Conservation (phyloP, 1,284 basidiomycete species). For the Cryptococcus sp. region DNA sequence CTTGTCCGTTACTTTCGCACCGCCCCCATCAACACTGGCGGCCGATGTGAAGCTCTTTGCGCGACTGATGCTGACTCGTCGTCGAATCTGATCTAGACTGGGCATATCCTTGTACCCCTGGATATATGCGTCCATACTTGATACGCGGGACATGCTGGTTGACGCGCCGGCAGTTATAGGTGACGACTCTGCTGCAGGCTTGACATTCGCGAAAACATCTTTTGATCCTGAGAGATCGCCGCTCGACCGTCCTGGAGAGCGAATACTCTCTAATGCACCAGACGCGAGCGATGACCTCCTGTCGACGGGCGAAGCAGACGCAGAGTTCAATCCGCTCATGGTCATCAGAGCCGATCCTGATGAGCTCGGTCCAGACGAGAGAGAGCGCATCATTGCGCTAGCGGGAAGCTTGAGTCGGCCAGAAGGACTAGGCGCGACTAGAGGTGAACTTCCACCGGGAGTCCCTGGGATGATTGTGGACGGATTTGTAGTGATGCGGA, state of each 20-base stretch:
- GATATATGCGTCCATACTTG: conserved; percentile 42
- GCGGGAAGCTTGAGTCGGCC: conserved; percentile 63
- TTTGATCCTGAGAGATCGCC: background rate
- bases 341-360: background rate
- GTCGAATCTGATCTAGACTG: conserved; percentile 74
- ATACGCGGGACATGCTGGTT: conserved; percentile 14
- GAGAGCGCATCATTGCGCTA: conserved; percentile 19
- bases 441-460: conserved; percentile 33
- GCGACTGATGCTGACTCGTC: conserved; percentile 50
- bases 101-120: conserved; percentile 83
- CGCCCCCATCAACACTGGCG: background rate
- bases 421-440: conserved; percentile 52
- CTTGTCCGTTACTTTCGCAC: background rate
- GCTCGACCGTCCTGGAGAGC: background rate
- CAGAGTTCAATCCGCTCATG: conserved; percentile 3
- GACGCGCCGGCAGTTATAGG: background rate
- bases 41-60: background rate
- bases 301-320: background rate
- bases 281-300: background rate
- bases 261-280: background rate
- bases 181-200: background rate
- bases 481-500: conserved; percentile 60
- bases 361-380: conserved; percentile 11
- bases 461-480: conserved; percentile 61
- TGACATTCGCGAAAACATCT: background rate